phyloP scores from a whole-genome alignment of 164 flowering plant species.

The Aristolochia californica region DNA sequence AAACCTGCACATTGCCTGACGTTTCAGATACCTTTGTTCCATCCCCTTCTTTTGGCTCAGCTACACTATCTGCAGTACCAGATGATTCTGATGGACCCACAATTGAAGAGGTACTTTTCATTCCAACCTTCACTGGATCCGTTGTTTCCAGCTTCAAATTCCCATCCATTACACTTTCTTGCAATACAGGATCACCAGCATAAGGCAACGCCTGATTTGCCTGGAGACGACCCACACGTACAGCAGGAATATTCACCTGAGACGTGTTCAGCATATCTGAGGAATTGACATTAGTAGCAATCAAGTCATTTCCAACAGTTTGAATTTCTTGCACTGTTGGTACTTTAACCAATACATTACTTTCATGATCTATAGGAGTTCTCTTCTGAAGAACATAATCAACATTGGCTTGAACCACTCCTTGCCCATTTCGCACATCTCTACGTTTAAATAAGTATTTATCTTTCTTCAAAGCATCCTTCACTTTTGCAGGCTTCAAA shows the following conservation, averaged over 20 bases:
- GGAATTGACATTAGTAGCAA: background rate
- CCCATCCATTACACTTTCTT: slow-evolving; percentile 12
- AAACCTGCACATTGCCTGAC: slow-evolving; percentile 10
- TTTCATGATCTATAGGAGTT: slow-evolving; percentile 14
- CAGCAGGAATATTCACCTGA: background rate
- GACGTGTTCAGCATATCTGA: no score
- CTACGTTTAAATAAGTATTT: slow-evolving; percentile 66
- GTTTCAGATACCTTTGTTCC: background rate
- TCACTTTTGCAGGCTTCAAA: slow-evolving; percentile 41
- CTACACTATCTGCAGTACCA: no score
- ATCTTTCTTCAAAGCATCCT: slow-evolving; percentile 60
- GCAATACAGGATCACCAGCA: background rate
- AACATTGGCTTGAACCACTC: slow-evolving; percentile 3
- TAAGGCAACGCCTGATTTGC: background rate
- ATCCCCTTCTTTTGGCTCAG: slow-evolving; percentile 11
- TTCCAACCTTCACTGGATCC: no score
- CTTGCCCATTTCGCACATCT: slow-evolving; percentile 37
- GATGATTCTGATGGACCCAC: no score
- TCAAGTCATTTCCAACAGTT: background rate
- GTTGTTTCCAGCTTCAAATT: background rate
- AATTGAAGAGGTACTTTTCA: no score
- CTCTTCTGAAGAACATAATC: slow-evolving; percentile 58
- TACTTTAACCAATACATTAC: slow-evolving; percentile 7
- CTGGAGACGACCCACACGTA: background rate
- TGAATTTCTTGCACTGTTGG: slow-evolving; percentile 2